Base-by-base conservation (phyloP, 2,329 filamentous ascomycete genomes). In the Fusarium duplospermum region DNA sequence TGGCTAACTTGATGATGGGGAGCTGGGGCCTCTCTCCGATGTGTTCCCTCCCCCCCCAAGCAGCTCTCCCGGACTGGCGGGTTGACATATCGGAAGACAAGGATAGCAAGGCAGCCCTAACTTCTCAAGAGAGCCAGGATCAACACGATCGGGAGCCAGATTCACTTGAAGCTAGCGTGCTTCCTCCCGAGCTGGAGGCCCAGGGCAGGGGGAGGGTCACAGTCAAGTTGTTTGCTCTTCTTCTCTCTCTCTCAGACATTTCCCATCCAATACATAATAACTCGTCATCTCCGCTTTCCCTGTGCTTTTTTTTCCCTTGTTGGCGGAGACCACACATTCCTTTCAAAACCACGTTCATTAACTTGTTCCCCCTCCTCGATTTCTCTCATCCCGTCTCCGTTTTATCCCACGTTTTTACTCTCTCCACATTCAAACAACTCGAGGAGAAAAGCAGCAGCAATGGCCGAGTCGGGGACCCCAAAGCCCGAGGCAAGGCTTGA, bases 401-500 rank as follows among this genome's bases (percentile, higher is more conserved):
- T 29, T 6, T 31, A 18, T 6, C 24, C 62, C 45, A 24, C 54
- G 29, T 33, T 40, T 38, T 33, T 42, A 24, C 36, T 31, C 52
- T 35, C 29, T 36, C 35, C 29, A 58, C 54, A 36, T 18, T 18
- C 47, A 31, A 31, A 14, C 57, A 36, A 20, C 31, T 11, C 10
- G 10, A 33, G 31, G 31, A 33, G 47, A 9, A 47, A 24, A 20
- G 56, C 18, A 56, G 14, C 22, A 33, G 59, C 60, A 64, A 78
- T 78, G 76, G 78, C 76, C 8, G 74, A 64, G 24, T 61, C 73
- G 29, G 80, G 78, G 58, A 54, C 47, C 27, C 24, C 27, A 31
- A 77, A 79, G 69, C 79, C 83, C 20, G 70, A 76, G 68, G 71
- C 79, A 27, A 76, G 80, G n/a, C 67, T 84, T 35, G 81, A 85